A percentile compares a stretch with the other conserved stretches of the same genome.
Evolutionary conservation across 2,329 filamentous ascomycete genomes (phyloP).

Genomic region (Claviceps quebecensis): DNA sequence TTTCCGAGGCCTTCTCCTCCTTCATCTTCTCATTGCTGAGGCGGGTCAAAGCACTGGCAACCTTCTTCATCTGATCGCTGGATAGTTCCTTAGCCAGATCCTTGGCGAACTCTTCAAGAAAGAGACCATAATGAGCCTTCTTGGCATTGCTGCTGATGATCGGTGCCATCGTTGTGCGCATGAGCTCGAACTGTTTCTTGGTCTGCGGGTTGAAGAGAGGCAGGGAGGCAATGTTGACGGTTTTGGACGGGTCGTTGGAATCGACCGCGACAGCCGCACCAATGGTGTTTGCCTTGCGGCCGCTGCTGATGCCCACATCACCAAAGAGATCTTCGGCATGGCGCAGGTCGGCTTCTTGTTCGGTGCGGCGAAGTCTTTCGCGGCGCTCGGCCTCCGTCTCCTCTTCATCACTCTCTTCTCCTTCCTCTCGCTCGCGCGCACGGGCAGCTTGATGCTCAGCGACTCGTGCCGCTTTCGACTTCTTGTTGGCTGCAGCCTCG

Average conservation of each 20-base stretch:
- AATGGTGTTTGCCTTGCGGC: conserved; percentile 53
- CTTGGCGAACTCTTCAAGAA: conserved; percentile 84
- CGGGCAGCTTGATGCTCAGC: conserved; percentile 59
- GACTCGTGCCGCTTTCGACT: conserved; percentile 74
- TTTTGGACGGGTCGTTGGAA: conserved; percentile 57
- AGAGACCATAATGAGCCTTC: conserved; percentile 81
- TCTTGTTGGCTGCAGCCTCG: conserved; percentile 79
- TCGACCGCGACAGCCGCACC: conserved; percentile 56
- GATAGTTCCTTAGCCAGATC: conserved; percentile 74
- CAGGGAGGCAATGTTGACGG: conserved; percentile 67
- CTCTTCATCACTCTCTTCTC: conserved; percentile 46
- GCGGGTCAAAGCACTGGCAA: conserved; percentile 74
- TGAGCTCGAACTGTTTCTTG: conserved; percentile 69
- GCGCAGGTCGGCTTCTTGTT: conserved; percentile 77
- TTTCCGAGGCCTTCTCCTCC: conserved; percentile 90
- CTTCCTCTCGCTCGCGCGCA: conserved; percentile 35
- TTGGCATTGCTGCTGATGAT: conserved; percentile 61
- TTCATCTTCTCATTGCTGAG: conserved; percentile 96
- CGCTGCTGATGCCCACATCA: conserved; percentile 50
- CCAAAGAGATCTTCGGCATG: conserved; percentile 89
- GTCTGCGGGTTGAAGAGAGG: conserved; percentile 80
- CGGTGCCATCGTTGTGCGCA: conserved; percentile 67
- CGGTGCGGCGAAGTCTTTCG: conserved; percentile 60
- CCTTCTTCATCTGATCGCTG: conserved; percentile 93
- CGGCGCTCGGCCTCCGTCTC: conserved; percentile 62